Evolutionary conservation across 2,329 filamentous ascomycete species (phyloP).

Genomic region (Penicillium sp.): DNA sequence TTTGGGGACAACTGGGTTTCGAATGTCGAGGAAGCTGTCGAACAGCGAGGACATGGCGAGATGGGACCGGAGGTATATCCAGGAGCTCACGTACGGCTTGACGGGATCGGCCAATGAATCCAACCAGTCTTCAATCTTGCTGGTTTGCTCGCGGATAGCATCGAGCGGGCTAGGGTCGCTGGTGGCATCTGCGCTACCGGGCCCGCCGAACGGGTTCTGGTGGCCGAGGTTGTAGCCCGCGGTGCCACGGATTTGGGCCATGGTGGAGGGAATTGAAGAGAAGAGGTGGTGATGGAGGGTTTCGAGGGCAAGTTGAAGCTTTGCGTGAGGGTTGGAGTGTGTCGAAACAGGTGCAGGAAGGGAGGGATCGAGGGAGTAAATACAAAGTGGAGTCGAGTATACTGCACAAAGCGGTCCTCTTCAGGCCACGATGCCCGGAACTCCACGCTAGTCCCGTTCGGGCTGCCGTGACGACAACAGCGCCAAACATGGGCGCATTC

Average conservation of each 20-base stretch:
- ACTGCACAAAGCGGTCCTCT: slow-evolving; percentile 26
- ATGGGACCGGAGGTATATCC: background rate
- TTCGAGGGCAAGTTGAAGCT: slow-evolving; percentile 2
- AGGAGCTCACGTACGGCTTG: slow-evolving; percentile 75
- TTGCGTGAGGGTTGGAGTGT: slow-evolving; percentile 10
- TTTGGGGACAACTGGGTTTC: slow-evolving; percentile 8
- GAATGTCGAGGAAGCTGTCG: background rate
- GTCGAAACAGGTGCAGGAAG: slow-evolving; percentile 13
- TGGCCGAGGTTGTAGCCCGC: slow-evolving; percentile 82
- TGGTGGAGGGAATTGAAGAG: slow-evolving; percentile 28
- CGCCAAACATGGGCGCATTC: slow-evolving; percentile 13
- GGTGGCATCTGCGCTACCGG: slow-evolving; percentile 60
- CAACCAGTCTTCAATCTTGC: slow-evolving; percentile 94
- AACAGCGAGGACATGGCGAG: background rate
- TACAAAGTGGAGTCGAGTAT: slow-evolving; percentile 24
- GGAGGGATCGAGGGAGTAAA: slow-evolving; percentile 18
- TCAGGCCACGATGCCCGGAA: slow-evolving; percentile 48
- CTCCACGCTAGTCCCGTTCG: slow-evolving; percentile 30
- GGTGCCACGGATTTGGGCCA: slow-evolving; percentile 63
- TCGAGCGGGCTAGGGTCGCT: slow-evolving; percentile 79
- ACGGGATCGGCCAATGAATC: slow-evolving; percentile 86
- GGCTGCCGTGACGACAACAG: slow-evolving; percentile 34
- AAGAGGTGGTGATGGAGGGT: background rate
- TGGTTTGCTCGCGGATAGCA: slow-evolving; percentile 88
- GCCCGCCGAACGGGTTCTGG: slow-evolving; percentile 70